Evolutionary conservation across 2,329 filamentous ascomycete genomes (phyloP).

Genomic region (Emmonsiellopsis sp.): DNA sequence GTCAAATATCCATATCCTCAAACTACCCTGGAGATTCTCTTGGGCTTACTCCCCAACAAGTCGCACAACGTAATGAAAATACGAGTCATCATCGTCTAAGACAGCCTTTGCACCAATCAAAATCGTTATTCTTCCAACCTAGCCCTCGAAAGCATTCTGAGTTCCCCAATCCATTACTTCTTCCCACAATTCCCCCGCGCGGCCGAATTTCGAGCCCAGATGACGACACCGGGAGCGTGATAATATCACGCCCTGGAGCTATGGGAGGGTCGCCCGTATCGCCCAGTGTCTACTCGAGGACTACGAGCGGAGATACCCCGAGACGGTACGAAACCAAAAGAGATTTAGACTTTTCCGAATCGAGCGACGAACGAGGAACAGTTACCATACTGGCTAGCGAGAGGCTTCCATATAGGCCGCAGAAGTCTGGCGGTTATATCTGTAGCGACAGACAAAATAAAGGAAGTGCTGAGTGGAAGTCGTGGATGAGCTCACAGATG

Average conservation of each 20-base stretch:
- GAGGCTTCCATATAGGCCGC: slow-evolving; percentile 9
- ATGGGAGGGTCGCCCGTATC: slow-evolving; percentile 12
- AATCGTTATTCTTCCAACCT: slow-evolving; percentile 11
- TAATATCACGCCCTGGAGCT: slow-evolving; percentile 5
- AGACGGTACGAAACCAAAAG: slow-evolving; percentile 2
- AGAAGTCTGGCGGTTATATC: not conserved
- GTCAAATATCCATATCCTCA: slow-evolving; percentile 2
- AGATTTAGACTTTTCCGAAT: slow-evolving; percentile 4
- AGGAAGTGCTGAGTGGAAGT: slow-evolving; percentile 16
- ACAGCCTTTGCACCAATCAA: slow-evolving; percentile 4
- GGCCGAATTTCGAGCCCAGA: slow-evolving; percentile 4
- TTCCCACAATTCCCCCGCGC: slow-evolving; percentile 1
- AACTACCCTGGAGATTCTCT: not conserved
- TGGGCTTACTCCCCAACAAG: slow-evolving; percentile 11
- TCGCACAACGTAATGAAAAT: slow-evolving; percentile 15
- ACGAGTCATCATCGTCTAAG: not conserved
- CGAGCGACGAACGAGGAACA: slow-evolving; percentile 13
- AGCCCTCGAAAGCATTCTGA: not conserved
- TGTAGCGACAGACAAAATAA: slow-evolving; percentile 3
- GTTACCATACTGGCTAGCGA: slow-evolving; percentile 15
- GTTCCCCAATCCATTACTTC: slow-evolving; percentile 3
- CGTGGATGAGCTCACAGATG: slow-evolving; percentile 19
- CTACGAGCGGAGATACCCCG: slow-evolving; percentile 19
- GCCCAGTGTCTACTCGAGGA: slow-evolving; percentile 27
- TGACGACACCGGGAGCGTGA: slow-evolving; percentile 11